Base-by-base conservation (phyloP, 1,139 yeast species). In the Candida sp. region DNA sequence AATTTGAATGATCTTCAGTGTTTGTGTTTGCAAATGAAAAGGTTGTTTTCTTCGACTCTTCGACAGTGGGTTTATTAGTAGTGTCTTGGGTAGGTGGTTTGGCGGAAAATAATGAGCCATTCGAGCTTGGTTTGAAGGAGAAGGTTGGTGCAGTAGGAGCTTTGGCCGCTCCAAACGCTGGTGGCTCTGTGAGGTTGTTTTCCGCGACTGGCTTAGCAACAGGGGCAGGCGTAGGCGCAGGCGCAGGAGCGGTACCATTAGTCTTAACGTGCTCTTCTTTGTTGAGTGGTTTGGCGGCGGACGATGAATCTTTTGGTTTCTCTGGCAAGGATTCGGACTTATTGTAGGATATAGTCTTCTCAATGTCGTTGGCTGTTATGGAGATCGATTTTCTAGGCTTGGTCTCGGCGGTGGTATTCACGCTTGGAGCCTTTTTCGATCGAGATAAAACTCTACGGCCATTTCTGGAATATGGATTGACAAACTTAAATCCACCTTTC, bases 281-380 rank as follows among this genome's bases (percentile, higher is more conserved):
- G 11, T 33, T 40, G 40, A 37, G 8, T 46, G 12, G 30, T 9
- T 32, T 33, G n/a, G 12, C 34, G 33, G 26, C 7, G 22, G 44
- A 17, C 17, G 17, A 37, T 9, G 37, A 6, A 28, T 34, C 26
- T 12, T 48, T 64, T 45, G 60, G 60, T 32, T 42, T 37, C 9
- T 43, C 46, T 4, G 68, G 64, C 35, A 70, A 59, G 22, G 62
- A 63, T 44, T 67, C 68, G 7, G 77, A 67, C 52, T 66, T 69
- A 50, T 70, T 73, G 52, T 67, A 74, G 31, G 71, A 65, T 7
- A 73, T 64, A 1, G 80, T 73, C 43, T 71, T 70, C 37, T 66
- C 63, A 25, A 76, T 75, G 48, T 71, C 77, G 43, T 68, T 69
- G 7, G 79, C 79, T 4, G 72, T 70, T 2, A 73, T 54, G 6